These are phyloP conservation scores for Solanum boliviense DNA, from an alignment of 257 asterid genomes.

Conservation along the genomic window DNA sequence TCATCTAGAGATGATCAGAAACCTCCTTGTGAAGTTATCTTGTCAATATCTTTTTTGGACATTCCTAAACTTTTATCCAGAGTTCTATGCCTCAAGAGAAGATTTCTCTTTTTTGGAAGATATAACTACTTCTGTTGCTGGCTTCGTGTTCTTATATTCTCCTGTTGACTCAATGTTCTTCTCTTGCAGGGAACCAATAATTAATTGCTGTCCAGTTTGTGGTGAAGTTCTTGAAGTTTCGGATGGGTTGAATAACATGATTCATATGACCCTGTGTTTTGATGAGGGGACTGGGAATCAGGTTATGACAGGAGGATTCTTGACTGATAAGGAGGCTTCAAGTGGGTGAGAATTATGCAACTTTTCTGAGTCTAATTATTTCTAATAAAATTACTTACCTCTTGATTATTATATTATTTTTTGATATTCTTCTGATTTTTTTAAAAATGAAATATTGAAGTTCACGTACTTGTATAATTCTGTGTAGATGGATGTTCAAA, in stretches of 20 bases:
- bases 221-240: conserved; percentile 80
- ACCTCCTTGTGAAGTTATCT: not conserved
- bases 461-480: conserved; percentile 3
- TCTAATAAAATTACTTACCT: not conserved
- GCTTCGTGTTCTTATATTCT: conserved; percentile 6
- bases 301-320: conserved; percentile 96
- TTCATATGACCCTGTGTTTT: conserved; percentile 92
- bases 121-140: conserved; percentile 30
- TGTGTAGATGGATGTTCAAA: conserved; percentile 90
- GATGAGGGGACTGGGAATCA: conserved; percentile 98
- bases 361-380: not conserved
- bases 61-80: not conserved
- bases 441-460: not conserved
- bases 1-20: not conserved
- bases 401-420: not conserved
- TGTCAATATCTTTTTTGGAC: not conserved
- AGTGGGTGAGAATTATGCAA: conserved; percentile 56
- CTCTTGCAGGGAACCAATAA: conserved; percentile 67
- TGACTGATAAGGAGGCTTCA: conserved; percentile 95
- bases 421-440: not conserved
- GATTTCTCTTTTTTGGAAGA: not conserved
- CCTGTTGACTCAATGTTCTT: not conserved
- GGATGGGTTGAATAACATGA: conserved; percentile 60
- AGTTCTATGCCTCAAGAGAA: not conserved
- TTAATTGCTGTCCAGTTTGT: conserved; percentile 94